Conservation (phyloP, 192 early-diverging fungal genomes). For the Backusella liffmaniae region DNA sequence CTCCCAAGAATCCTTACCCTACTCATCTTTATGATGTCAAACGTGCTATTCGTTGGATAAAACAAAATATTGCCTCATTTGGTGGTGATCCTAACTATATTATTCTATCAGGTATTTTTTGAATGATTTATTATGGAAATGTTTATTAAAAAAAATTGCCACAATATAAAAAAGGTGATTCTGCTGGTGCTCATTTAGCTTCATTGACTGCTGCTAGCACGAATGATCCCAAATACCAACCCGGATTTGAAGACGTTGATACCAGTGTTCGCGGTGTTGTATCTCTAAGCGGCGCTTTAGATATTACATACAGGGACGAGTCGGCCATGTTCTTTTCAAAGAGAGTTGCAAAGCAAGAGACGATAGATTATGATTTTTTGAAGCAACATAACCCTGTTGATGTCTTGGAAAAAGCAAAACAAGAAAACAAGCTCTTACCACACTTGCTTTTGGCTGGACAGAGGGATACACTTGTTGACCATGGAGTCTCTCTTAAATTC, state of each 20-base stretch:
- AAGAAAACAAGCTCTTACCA: constrained; percentile 16
- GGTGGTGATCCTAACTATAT: constrained; percentile 72
- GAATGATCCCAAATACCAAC: constrained; percentile 32
- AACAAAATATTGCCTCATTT: constrained; percentile 54
- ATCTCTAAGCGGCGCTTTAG: constrained; percentile 26
- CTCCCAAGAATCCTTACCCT: constrained; percentile 48
- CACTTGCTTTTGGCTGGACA: constrained; percentile 9
- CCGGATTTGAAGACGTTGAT: constrained; percentile 31
- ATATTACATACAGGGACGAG: background rate
- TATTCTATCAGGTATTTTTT: constrained; percentile 48
- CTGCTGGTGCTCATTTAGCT: constrained; percentile 31
- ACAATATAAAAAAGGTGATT: constrained; percentile 20
- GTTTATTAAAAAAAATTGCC: background rate
- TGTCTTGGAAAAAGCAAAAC: background rate
- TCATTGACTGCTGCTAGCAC: constrained; percentile 25
- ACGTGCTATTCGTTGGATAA: constrained; percentile 68
- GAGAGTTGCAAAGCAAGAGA: background rate
- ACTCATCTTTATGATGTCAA: constrained; percentile 69
- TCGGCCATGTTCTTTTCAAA: constrained; percentile 20
- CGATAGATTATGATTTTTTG: constrained; percentile 12
- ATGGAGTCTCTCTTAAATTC: background rate
- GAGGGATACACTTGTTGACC: constrained; percentile 4
- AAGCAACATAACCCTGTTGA: constrained; percentile 11
- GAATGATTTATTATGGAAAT: background rate
- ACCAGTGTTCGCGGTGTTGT: constrained; percentile 31